Base-by-base conservation (phyloP, 345 rosid species). In the Combretum micranthum region DNA sequence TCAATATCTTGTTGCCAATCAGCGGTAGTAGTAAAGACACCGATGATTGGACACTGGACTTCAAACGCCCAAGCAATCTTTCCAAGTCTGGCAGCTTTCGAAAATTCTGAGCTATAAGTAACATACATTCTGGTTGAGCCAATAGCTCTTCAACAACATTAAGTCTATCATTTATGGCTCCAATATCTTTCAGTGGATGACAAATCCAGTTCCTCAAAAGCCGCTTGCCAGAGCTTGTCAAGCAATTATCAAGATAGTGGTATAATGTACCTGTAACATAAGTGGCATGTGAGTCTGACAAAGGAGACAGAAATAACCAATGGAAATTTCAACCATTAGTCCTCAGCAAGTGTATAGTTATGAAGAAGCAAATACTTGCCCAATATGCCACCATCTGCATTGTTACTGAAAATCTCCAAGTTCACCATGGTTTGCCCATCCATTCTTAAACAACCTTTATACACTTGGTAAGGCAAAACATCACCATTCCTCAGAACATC, bases 361-460 rank as follows among this genome's bases (percentile, higher is more conserved):
- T 50, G 55, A 44, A 44, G 42, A 62, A 60, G 57, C 12, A 62
- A 39, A 50, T 23, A 73, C 88, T 75, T 77, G 69, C 96, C 98
- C 69, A 80, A 72, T 62, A 72, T 70, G 70, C 95, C 87, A 69
- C 97, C 91, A 72, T 92, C 83, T 21, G 71, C 81, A 75, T 70
- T 86, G 68, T 88, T 92, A 61, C 65, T 69, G 66, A 92, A 92
- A 50, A 92, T 81, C 72, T 88, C 98, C 57, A 92, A 96, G 77
- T 92, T 92, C 52, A 86, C 83, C 70, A 92, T 50, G 18, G 96
- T 86, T 71, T 92, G 98, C 46, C 97, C 98, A 70, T 92, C 98
- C 77, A 92, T 81, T 70, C 82, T 77, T 64, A 92, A 95, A 80
- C 82, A 84, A 52, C 92, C 90, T 46, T 60, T 72, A 72, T 86